Percentiles rank a stretch among this genome's conserved stretches.
Evolutionary conservation across 1,284 basidiomycete genomes (phyloP).

Genomic region (Sporisorium exsertum): DNA sequence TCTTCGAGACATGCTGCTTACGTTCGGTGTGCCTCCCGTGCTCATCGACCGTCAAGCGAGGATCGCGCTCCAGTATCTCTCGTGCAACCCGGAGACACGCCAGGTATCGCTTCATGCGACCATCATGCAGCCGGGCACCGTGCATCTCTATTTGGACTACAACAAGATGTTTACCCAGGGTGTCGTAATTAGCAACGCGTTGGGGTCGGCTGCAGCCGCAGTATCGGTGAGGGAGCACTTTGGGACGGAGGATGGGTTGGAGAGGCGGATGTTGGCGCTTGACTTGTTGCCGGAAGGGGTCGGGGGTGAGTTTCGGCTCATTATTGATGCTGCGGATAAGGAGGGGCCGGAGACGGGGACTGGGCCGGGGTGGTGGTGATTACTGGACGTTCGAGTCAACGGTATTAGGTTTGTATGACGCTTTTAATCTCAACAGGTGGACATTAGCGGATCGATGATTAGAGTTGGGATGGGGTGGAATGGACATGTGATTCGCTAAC

Average conservation of each 20-base stretch:
- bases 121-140: slow-evolving; percentile 46
- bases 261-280: slow-evolving; percentile 39
- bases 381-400: too few species aligned
- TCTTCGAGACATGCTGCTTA: slow-evolving; percentile 48
- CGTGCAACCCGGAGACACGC: slow-evolving; percentile 46
- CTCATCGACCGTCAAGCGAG: slow-evolving; percentile 45
- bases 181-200: slow-evolving; percentile 33
- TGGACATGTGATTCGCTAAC: slow-evolving; percentile 1
- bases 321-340: slow-evolving; percentile 50
- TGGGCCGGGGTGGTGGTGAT: slow-evolving; percentile 51
- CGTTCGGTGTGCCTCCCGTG: slow-evolving; percentile 55
- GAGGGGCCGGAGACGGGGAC: slow-evolving; percentile 44
- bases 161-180: slow-evolving; percentile 56
- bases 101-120: slow-evolving; percentile 40
- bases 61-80: slow-evolving; percentile 46
- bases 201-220: slow-evolving; percentile 30
- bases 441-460: neutral
- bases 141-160: slow-evolving; percentile 53
- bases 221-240: slow-evolving; percentile 42
- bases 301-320: slow-evolving; percentile 42
- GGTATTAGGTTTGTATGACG: neutral
- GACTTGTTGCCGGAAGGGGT: slow-evolving; percentile 37
- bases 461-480: neutral
- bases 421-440: neutral
- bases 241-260: slow-evolving; percentile 34